Evolutionary conservation across 2,329 filamentous ascomycete species (phyloP).

Genomic region (Leptosphaerulina australis): DNA sequence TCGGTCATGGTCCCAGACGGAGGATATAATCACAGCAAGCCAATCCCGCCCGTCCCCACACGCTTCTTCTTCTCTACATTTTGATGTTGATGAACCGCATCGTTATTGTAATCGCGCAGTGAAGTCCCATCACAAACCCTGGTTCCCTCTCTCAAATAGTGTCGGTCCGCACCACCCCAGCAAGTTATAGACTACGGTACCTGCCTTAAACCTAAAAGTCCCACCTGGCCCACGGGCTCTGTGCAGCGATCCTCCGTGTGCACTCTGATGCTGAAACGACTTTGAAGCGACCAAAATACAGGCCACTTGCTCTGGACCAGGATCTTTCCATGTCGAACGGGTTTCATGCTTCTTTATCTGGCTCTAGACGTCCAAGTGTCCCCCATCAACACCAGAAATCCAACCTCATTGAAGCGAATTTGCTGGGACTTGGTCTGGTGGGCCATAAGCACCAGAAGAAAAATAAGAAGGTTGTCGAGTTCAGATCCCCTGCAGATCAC

Average conservation of each 20-base stretch:
- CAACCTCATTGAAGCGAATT: constrained; percentile 41
- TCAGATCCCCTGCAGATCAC: constrained; percentile 37
- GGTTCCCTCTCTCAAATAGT: constrained; percentile 30
- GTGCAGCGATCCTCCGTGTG: constrained; percentile 32
- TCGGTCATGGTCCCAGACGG: constrained; percentile 13
- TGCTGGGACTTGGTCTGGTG: constrained; percentile 44
- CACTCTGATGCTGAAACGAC: constrained; percentile 49
- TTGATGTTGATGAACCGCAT: constrained; percentile 16
- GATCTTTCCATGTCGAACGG: constrained; percentile 46
- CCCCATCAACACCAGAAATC: constrained; percentile 30
- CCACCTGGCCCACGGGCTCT: constrained; percentile 32
- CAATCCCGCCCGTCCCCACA: constrained; percentile 18
- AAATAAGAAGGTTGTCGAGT: constrained; percentile 45
- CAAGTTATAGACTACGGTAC: constrained; percentile 32
- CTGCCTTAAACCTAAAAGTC: constrained; percentile 35
- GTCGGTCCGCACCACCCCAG: constrained; percentile 31
- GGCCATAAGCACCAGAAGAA: constrained; percentile 30
- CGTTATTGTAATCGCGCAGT: constrained; percentile 20
- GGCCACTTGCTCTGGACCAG: constrained; percentile 35
- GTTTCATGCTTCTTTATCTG: constrained; percentile 42
- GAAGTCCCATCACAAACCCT: constrained; percentile 21
- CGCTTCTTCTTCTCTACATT: constrained; percentile 17
- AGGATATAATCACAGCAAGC: constrained; percentile 26
- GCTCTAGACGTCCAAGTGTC: constrained; percentile 30
- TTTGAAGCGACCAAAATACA: constrained; percentile 47